Percentiles rank a stretch among this genome's conserved stretches.
phyloP scores from a whole-genome alignment of 2,329 filamentous ascomycete species.

The Cylindrodendrum hubeiense region DNA sequence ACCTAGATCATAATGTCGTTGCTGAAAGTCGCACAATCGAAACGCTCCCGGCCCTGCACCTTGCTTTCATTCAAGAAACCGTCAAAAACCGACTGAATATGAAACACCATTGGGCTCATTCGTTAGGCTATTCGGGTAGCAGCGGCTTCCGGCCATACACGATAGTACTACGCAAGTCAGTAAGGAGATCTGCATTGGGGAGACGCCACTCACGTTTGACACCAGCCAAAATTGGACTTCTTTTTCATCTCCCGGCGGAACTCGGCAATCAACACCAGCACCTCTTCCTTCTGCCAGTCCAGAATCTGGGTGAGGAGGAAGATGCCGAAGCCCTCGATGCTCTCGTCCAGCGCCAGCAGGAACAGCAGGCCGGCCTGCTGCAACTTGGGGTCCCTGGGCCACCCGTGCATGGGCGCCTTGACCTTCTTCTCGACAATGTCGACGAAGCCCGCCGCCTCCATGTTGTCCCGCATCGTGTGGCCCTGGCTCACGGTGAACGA shows the following conservation, averaged over 20 bases:
- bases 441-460: conserved; percentile 49
- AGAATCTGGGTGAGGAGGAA: conserved; percentile 45
- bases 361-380: conserved; percentile 56
- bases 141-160: conserved; percentile 36
- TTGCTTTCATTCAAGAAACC: not conserved
- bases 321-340: conserved; percentile 47
- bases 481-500: conserved; percentile 39
- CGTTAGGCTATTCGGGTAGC: not conserved
- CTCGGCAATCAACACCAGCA: conserved; percentile 37
- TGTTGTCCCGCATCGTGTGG: conserved; percentile 34
- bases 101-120: not conserved
- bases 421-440: conserved; percentile 48
- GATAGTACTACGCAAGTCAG: conserved; percentile 24
- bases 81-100: not conserved
- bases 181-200: not conserved
- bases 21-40: not conserved
- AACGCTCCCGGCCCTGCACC: not conserved
- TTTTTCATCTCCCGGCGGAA: conserved; percentile 36
- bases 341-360: conserved; percentile 42
- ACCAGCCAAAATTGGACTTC: conserved; percentile 27
- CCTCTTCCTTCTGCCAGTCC: conserved; percentile 45
- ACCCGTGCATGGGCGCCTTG: conserved; percentile 56
- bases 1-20: not conserved
- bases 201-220: conserved; percentile 25
- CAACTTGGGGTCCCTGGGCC: conserved; percentile 57